phyloP scores from a whole-genome alignment of 139 green algal species.

The Nannochloris sp. region DNA sequence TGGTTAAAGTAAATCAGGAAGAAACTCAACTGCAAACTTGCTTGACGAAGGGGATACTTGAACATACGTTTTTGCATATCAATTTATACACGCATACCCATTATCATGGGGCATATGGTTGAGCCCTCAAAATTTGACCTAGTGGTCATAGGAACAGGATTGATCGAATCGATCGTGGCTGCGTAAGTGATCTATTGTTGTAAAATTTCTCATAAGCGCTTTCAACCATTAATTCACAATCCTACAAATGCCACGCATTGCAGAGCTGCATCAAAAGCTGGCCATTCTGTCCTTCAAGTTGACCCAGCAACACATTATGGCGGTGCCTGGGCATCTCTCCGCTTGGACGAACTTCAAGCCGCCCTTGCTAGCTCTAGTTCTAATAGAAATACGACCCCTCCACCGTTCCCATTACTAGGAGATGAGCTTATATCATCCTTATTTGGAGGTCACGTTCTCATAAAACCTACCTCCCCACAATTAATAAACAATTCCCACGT shows the following conservation, averaged over 20 bases:
- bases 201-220: neutral
- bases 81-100: no score
- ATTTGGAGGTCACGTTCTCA: no score
- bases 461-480: no score
- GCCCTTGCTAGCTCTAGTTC: no score
- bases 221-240: neutral
- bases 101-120: no score
- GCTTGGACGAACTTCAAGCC: constrained; percentile 11
- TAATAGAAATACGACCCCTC: no score
- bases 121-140: constrained; percentile 46
- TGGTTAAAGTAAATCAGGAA: no score
- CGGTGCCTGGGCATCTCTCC: constrained; percentile 49
- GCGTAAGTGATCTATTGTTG: constrained; percentile 27
- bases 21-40: no score
- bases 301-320: constrained; percentile 70
- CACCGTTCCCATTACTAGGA: no score
- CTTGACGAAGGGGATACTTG: no score
- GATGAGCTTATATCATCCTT: no score
- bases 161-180: constrained; percentile 50
- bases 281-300: constrained; percentile 74
- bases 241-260: neutral
- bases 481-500: neutral
- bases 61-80: no score
- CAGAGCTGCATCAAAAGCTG: constrained; percentile 54
- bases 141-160: constrained; percentile 49